phyloP scores from a whole-genome alignment of 495 filamentous ascomycete genomes.

The Lepraria neglecta region DNA sequence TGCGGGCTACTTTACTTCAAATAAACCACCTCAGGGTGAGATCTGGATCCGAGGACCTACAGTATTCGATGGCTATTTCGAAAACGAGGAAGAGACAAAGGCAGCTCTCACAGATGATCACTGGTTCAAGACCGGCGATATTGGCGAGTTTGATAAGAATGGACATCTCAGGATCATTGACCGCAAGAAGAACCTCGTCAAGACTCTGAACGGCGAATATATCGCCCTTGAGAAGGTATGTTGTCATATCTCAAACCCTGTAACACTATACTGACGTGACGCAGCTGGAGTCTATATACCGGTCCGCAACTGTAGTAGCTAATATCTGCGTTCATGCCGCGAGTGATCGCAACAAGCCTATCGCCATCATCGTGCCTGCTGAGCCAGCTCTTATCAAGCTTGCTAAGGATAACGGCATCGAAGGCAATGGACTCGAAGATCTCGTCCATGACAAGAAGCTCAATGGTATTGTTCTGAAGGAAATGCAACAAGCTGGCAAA shows the following conservation, averaged over 20 bases:
- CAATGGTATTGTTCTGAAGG: conserved; percentile 67
- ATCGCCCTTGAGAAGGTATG: conserved; percentile 87
- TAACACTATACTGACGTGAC: not conserved
- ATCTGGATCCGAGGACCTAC: conserved; percentile 63
- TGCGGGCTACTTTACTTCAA: conserved; percentile 81
- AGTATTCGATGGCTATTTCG: conserved; percentile 44
- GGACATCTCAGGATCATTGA: conserved; percentile 49
- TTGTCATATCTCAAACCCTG: not conserved
- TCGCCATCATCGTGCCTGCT: conserved; percentile 89
- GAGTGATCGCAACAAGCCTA: conserved; percentile 68
- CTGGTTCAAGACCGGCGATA: conserved; percentile 55
- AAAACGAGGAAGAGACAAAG: conserved; percentile 45
- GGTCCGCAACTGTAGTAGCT: conserved; percentile 71
- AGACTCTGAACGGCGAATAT: conserved; percentile 91
- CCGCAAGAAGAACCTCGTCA: conserved; percentile 52
- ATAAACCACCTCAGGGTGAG: conserved; percentile 71
- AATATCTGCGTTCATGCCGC: conserved; percentile 97
- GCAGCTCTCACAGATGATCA: conserved; percentile 44
- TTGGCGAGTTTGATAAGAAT: conserved; percentile 45
- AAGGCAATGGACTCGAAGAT: conserved; percentile 64
- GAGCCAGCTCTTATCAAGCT: conserved; percentile 82
- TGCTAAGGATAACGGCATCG: conserved; percentile 62
- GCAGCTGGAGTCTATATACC: conserved; percentile 88
- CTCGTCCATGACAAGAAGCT: conserved; percentile 81
- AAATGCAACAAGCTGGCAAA: conserved; percentile 70